Evolutionary conservation across 1,139 yeast genomes (phyloP).

Genomic region (Taphrina populina): DNA sequence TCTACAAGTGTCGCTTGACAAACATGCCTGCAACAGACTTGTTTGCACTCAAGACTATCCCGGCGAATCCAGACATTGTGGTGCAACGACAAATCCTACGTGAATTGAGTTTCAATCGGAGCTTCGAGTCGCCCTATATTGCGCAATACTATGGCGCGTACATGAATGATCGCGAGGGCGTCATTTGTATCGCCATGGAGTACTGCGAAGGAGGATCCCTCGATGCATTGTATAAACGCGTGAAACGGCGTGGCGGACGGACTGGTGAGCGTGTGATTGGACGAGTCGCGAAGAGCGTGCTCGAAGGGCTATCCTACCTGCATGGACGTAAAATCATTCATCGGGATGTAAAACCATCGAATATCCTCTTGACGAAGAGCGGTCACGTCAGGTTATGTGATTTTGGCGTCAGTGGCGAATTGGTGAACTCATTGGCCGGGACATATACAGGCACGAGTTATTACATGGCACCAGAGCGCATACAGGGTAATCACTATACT

Average conservation of each 20-base stretch:
- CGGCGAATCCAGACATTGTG: constrained; percentile 47
- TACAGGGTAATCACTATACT: constrained; percentile 88
- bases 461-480: constrained; percentile 97
- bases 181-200: constrained; percentile 96
- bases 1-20: constrained; percentile 64
- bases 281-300: constrained; percentile 73
- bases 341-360: constrained; percentile 96
- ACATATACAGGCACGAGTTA: constrained; percentile 98
- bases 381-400: constrained; percentile 94
- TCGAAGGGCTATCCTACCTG: constrained; percentile 73
- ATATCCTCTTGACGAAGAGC: constrained; percentile 69
- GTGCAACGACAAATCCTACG: constrained; percentile 83
- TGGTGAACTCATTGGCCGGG: constrained; percentile 91
- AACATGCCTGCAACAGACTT: constrained; percentile 48
- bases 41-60: constrained; percentile 63
- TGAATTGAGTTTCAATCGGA: constrained; percentile 85
- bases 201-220: constrained; percentile 97
- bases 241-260: constrained; percentile 52
- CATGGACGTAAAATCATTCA: constrained; percentile 86
- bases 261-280: constrained; percentile 67
- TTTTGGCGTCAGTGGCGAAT: constrained; percentile 93
- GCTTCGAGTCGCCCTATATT: constrained; percentile 75
- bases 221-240: constrained; percentile 60
- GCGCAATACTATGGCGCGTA: constrained; percentile 90
- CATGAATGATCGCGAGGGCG: constrained; percentile 54